Evolutionary conservation across 768 basidiomycete genomes (phyloP).

Genomic region (Hysterangium stoloniferum): DNA sequence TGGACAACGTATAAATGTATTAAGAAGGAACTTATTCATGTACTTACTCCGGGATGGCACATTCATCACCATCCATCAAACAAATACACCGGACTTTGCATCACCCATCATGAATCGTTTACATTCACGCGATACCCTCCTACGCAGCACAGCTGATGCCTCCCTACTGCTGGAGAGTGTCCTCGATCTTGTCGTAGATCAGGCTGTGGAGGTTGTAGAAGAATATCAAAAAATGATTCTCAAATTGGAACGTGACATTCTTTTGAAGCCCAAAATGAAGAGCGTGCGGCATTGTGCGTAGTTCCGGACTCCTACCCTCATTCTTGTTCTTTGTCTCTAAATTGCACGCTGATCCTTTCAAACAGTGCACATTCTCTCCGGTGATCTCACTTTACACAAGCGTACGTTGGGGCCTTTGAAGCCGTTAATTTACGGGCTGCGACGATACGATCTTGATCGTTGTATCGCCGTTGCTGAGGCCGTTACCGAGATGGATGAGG

Average conservation of each 20-base stretch:
- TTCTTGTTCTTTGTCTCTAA: constrained; percentile 7
- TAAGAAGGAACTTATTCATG: constrained; percentile 55
- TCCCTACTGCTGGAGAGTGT: constrained; percentile 63
- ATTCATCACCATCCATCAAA: constrained; percentile 51
- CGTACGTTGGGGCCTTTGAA: constrained; percentile 68
- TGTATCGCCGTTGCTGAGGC: constrained; percentile 48
- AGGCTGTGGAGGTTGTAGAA: constrained; percentile 59
- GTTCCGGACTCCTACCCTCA: not conserved
- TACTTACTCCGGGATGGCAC: constrained; percentile 64
- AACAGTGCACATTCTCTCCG: constrained; percentile 67
- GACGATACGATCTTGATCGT: constrained; percentile 64
- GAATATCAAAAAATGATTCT: constrained; percentile 57
- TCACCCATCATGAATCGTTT: constrained; percentile 52
- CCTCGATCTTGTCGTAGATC: constrained; percentile 64
- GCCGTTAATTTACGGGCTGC: constrained; percentile 57
- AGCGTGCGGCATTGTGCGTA: constrained; percentile 50
- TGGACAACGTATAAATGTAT: constrained; percentile 52
- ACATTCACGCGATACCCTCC: constrained; percentile 46
- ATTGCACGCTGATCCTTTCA: not conserved
- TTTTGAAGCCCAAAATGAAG: constrained; percentile 52
- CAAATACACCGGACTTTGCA: constrained; percentile 39
- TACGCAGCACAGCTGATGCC: constrained; percentile 57
- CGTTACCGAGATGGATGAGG: constrained; percentile 19
- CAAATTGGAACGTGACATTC: constrained; percentile 50
- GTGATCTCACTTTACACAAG: constrained; percentile 67